Base-by-base conservation (phyloP, 1,284 basidiomycete species). In the Leccinum subspadiceum region DNA sequence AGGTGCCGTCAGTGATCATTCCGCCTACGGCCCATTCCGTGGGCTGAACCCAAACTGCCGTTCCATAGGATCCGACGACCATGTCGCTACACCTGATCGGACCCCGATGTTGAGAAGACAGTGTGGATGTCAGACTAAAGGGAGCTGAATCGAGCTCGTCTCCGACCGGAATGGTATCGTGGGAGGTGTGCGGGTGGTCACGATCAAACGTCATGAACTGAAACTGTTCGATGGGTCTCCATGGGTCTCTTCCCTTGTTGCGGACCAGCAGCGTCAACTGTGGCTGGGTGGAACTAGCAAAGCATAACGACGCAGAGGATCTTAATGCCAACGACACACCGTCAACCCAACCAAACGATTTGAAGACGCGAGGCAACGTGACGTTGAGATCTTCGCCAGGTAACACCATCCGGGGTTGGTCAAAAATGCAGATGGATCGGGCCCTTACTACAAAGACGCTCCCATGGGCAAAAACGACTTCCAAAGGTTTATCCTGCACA, bases 291-390 rank as follows among this genome's bases (percentile, higher is more conserved):
- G 58, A 31, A 31, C 26, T 8, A 5, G 22, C 35, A 17, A 61
- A 39, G n/a, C 2, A 46, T 22, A 46, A 48, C n/a, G 63, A 60
- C 0, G 59, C 17, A 52, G 51, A 31, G 44, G 68, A 61, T 53
- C 64, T 53, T 57, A 77, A 65, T 0, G 78, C 68, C 1, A 82
- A 77, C 1, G 78, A 78, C 24, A 84, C 77, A 4, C 81, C 81
- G 54, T 87, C 86, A 8, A 86, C 79, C 86, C 85, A 87, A 20
- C 85, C 85, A 65, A 86, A 86, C 8, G 82, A 79, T 63, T 81
- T 78, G 22, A 62, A 73, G 0, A 77, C 77, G 26, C 82, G 65
- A 5, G 84, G 78, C 0, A 66, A 44, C 49, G 76, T 75, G 4
- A 72, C 15, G 49, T 60, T 10, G 4, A 65, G 57, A 26, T 61